Conservation (phyloP, 2,329 filamentous ascomycete genomes). For the Monilinia vaccinii-corymbosi region DNA sequence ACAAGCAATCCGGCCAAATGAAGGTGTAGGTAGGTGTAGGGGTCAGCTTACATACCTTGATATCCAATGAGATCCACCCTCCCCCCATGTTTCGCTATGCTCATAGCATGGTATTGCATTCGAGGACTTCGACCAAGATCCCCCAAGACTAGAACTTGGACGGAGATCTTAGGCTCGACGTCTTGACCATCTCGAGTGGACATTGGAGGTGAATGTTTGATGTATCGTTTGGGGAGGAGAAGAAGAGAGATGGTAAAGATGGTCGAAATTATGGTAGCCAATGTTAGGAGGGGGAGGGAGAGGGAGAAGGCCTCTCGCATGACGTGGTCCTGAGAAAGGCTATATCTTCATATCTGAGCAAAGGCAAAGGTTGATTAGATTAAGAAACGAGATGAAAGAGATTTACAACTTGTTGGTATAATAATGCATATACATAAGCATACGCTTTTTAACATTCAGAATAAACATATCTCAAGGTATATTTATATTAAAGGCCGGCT, state of each 20-base stretch:
- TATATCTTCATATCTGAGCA: no score
- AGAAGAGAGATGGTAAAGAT: constrained; percentile 28
- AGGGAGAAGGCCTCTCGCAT: no score
- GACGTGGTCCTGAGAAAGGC: constrained; percentile 2
- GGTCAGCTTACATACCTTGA: constrained; percentile 46
- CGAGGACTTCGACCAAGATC: constrained; percentile 93
- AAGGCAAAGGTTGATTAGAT: no score
- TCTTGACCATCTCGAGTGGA: constrained; percentile 20
- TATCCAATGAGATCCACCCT: constrained; percentile 84
- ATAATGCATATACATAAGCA: no score
- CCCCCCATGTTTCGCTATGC: constrained; percentile 73
- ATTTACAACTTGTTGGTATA: no score
- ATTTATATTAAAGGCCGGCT: no score
- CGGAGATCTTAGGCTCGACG: constrained; percentile 35
- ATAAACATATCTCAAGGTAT: no score
- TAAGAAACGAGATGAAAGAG: no score
- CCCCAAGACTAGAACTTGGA: constrained; percentile 85
- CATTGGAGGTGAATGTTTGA: constrained; percentile 30
- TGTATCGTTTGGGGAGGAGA: constrained; percentile 32
- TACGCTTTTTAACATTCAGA: no score
- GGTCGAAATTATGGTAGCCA: constrained; percentile 27
- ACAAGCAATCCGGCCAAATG: no score
- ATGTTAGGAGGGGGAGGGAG: constrained; percentile 21
- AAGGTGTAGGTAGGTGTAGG: no score
- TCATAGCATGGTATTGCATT: constrained; percentile 97